Evolutionary conservation across 352 stramenopile species (phyloP).

Genomic region (Phytophthora ramorum): DNA sequence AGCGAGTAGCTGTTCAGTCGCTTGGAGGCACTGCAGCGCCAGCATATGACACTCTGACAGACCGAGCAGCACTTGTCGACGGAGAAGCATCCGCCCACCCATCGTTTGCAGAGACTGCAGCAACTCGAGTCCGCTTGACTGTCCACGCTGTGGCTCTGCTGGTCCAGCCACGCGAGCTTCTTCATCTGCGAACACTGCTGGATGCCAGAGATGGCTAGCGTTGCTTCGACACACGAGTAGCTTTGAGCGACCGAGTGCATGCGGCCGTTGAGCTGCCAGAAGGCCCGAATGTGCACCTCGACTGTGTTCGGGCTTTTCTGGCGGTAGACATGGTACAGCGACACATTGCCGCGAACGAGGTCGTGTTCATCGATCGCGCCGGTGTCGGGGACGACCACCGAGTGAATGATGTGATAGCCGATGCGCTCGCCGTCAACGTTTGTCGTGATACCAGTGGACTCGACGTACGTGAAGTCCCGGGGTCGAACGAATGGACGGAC

Average conservation of each 20-base stretch:
- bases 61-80: slow-evolving; percentile 32
- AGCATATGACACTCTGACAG: slow-evolving; percentile 31
- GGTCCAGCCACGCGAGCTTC: slow-evolving; percentile 19
- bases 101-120: slow-evolving; percentile 31
- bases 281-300: slow-evolving; percentile 41
- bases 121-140: slow-evolving; percentile 4
- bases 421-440: slow-evolving; percentile 41
- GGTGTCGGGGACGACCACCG: slow-evolving; percentile 28
- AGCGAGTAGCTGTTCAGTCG: slow-evolving; percentile 22
- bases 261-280: slow-evolving; percentile 33
- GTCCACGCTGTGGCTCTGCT: slow-evolving; percentile 6
- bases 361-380: slow-evolving; percentile 23
- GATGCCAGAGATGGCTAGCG: slow-evolving; percentile 18
- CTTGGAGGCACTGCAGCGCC: slow-evolving; percentile 18
- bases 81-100: slow-evolving; percentile 15
- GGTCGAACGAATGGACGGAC: slow-evolving; percentile 39
- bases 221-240: slow-evolving; percentile 21
- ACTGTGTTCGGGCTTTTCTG: slow-evolving; percentile 40
- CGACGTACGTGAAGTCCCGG: slow-evolving; percentile 51
- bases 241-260: slow-evolving; percentile 14
- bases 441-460: slow-evolving; percentile 40
- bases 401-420: slow-evolving; percentile 46
- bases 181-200: slow-evolving; percentile 26
- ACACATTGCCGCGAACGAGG: slow-evolving; percentile 43
- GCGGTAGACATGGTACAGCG: slow-evolving; percentile 39